These are phyloP conservation scores for Westerdykella ornata DNA, from an alignment of 2,329 filamentous ascomycete genomes.

Conservation along the genomic window DNA sequence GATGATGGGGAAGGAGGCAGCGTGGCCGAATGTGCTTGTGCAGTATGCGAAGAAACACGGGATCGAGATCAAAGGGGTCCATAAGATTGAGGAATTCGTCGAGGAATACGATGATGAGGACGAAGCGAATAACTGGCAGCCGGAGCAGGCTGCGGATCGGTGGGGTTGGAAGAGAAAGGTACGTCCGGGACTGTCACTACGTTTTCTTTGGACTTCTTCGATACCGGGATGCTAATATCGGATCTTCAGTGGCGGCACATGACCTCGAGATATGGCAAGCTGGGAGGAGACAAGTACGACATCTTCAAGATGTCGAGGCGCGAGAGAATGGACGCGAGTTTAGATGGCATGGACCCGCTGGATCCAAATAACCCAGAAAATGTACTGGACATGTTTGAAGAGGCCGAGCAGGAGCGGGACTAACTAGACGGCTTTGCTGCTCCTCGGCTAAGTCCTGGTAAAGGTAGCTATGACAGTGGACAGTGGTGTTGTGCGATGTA, in stretches of 20 bases:
- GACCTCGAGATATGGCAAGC: no score
- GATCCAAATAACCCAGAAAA: no score
- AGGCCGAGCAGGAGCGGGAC: no score
- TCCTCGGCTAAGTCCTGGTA: no score
- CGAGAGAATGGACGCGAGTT: slow-evolving; percentile 7
- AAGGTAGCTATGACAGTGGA: no score
- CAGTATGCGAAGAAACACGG: slow-evolving; percentile 12
- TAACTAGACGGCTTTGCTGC: no score
- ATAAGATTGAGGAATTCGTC: slow-evolving; percentile 6
- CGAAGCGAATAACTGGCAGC: not conserved
- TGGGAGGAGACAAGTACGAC: slow-evolving; percentile 10
- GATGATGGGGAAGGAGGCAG: slow-evolving; percentile 10
- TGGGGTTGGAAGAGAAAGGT: slow-evolving; percentile 10
- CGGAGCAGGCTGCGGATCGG: slow-evolving; percentile 2
- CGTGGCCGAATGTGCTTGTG: slow-evolving; percentile 11
- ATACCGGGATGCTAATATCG: no score
- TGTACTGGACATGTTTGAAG: no score
- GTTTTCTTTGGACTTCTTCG: no score
- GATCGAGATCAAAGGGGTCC: slow-evolving; percentile 11
- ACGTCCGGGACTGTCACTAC: no score
- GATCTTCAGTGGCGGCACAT: no score
- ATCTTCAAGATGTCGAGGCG: slow-evolving; percentile 12
- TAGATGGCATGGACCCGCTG: slow-evolving; percentile 9
- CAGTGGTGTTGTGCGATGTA: no score
- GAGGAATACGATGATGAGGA: slow-evolving; percentile 6